These are phyloP conservation scores for Verruconis gallopava DNA, from an alignment of 2,329 filamentous ascomycete species.

Conservation along the genomic window DNA sequence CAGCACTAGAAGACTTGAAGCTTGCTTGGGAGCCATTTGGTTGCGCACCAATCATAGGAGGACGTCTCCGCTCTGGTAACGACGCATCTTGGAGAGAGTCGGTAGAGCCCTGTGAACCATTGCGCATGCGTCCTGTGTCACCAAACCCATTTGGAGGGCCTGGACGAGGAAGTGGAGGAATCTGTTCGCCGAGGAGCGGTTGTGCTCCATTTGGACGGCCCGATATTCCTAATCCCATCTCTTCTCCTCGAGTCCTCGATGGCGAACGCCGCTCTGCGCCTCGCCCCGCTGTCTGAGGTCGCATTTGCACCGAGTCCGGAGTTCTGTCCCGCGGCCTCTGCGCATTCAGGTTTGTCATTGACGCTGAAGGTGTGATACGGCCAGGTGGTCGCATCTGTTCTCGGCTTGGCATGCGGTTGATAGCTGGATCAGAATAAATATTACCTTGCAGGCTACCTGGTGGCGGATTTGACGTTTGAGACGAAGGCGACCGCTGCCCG, in stretches of 20 bases:
- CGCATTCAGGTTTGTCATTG: background rate
- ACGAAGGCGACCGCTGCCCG: constrained; percentile 3
- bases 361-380: background rate
- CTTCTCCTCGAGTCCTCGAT: background rate
- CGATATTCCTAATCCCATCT: constrained; percentile 10
- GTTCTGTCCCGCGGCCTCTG: background rate
- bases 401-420: background rate
- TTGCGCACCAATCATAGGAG: constrained; percentile 46
- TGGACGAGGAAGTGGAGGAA: background rate
- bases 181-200: background rate
- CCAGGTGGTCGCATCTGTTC: constrained; percentile 1
- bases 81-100: background rate
- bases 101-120: background rate
- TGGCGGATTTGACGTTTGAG: constrained; percentile 1
- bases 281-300: background rate
- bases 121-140: background rate
- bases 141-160: constrained; percentile 1
- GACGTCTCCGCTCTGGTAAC: constrained; percentile 49
- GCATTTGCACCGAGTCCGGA: background rate
- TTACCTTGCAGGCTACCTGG: background rate
- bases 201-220: background rate
- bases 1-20: background rate
- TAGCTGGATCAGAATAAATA: background rate
- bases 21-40: constrained; percentile 5
- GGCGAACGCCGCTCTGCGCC: constrained; percentile 9